Percentiles rank a stretch among this genome's conserved stretches.
Evolutionary conservation across 2,329 filamentous ascomycete species (phyloP).

Genomic region (Pseudocercospora cruenta): DNA sequence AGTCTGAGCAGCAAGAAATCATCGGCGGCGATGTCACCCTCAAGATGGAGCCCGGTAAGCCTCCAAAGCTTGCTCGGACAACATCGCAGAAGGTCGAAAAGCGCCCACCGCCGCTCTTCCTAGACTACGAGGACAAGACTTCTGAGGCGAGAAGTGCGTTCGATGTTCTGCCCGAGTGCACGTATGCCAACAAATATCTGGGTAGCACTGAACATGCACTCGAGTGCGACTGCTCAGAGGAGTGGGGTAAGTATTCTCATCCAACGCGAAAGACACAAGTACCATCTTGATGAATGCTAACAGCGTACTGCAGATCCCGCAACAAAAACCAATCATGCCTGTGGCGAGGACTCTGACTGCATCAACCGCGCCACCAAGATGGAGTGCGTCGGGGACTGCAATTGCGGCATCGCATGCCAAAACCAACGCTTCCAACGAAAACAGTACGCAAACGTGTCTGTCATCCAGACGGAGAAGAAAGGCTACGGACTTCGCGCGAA

Average conservation of each 20-base stretch:
- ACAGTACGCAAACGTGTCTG: constrained; percentile 86
- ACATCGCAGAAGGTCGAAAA: constrained; percentile 69
- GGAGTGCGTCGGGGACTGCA: constrained; percentile 87
- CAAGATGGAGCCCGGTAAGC: constrained; percentile 67
- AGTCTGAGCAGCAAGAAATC: constrained; percentile 54
- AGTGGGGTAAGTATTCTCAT: constrained; percentile 75
- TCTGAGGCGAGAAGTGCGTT: constrained; percentile 76
- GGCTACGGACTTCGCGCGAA: constrained; percentile 89
- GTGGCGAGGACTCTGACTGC: constrained; percentile 94
- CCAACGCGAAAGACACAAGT: not conserved
- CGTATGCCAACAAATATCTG: constrained; percentile 88
- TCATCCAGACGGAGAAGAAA: constrained; percentile 98
- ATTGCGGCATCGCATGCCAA: constrained; percentile 84
- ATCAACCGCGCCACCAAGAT: constrained; percentile 99
- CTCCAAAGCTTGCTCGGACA: constrained; percentile 73
- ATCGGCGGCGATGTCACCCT: constrained; percentile 64
- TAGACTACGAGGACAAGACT: constrained; percentile 77
- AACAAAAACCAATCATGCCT: constrained; percentile 72
- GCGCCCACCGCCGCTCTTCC: constrained; percentile 68
- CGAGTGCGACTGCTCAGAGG: constrained; percentile 92
- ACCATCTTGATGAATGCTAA: constrained; percentile 16
- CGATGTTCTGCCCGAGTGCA: constrained; percentile 79
- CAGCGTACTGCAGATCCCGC: constrained; percentile 48
- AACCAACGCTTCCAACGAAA: constrained; percentile 93
- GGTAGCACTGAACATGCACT: constrained; percentile 89